These are phyloP conservation scores for Cenchrus americanus DNA, from an alignment of 176 grass and related monocot genomes.

Conservation along the genomic window DNA sequence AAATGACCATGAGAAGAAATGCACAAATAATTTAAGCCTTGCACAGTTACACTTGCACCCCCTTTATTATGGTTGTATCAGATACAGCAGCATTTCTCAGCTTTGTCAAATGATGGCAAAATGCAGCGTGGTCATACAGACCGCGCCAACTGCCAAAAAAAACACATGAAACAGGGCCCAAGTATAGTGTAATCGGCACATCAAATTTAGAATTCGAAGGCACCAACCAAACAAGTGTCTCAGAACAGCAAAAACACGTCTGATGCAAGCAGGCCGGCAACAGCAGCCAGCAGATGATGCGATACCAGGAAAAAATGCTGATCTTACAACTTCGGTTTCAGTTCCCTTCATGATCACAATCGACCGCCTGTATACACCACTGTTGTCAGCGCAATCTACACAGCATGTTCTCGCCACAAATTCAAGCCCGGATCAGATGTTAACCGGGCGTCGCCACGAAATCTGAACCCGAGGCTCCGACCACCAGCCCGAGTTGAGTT, in stretches of 20 bases:
- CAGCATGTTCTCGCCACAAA: constrained; percentile 24
- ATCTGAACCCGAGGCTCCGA: constrained; percentile 14
- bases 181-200: no score
- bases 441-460: background rate
- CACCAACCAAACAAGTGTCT: background rate
- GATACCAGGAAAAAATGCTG: background rate
- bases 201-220: no score
- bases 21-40: no score
- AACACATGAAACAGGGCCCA: no score
- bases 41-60: no score
- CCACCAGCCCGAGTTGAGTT: constrained; percentile 26
- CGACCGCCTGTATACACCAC: background rate
- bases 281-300: background rate
- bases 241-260: background rate
- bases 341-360: constrained; percentile 25
- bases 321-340: constrained; percentile 26
- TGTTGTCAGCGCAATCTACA: constrained; percentile 31
- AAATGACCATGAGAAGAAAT: no score
- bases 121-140: no score
- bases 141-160: no score
- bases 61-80: no score
- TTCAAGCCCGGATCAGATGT: background rate
- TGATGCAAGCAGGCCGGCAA: background rate
- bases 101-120: no score
- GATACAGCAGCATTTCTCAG: no score